Evolutionary conservation across 2,329 filamentous ascomycete genomes (phyloP), one percentile per base, ranked within the genome.

Genomic region (Ceratocystis diversiconidia): DNA sequence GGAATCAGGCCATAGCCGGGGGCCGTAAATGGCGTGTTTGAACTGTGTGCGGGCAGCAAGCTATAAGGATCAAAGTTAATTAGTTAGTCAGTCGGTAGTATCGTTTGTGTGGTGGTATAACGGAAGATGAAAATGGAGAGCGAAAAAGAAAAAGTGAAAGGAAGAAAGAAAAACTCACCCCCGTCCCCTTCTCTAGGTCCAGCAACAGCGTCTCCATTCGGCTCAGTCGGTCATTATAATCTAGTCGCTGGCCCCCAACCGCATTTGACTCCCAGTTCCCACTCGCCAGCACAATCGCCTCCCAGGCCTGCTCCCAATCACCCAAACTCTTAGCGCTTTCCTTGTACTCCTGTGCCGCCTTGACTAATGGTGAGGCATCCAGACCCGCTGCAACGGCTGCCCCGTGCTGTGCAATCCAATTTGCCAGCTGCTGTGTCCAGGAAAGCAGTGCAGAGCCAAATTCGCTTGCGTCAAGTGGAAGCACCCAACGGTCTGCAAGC

Each of bases 21-120:
- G 94, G 1, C 89, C 92, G 73, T 92, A 95, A 66, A 99, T 77
- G 72, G 95, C 82, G 75, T 96, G 94, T 75, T 95, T 96, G 80
- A 91, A 99, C 76, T 97, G 94, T 4, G 88, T 89, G 69, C 92
- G 86, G 70, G 90, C 90, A 48, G 89, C 89, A 3, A 95, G 82
- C 88, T 91, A 65, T 43, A 66, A 50, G 62, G 10, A 5, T 15
- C 41, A 66, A 62, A 65, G 69, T 72, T 62, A 71, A 12, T 50
- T 5, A 17, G 43, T 66, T 62, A 65, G 69, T 28, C 3, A 43
- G 46, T 32, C 57, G 30, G 30, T 32, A 7, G 43, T 61, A 19
- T 28, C 30, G 7, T 64, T 41, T 15, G 41, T 62, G 43, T 10
- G 2, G 61, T n/a, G 48, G 48, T 22, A n/a, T n/a, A 50, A 22